A percentile compares a stretch with the other conserved stretches of the same genome.
These are phyloP conservation scores for Cicer arietinum DNA, from an alignment of 306 rosid species.

Conservation along the genomic window DNA sequence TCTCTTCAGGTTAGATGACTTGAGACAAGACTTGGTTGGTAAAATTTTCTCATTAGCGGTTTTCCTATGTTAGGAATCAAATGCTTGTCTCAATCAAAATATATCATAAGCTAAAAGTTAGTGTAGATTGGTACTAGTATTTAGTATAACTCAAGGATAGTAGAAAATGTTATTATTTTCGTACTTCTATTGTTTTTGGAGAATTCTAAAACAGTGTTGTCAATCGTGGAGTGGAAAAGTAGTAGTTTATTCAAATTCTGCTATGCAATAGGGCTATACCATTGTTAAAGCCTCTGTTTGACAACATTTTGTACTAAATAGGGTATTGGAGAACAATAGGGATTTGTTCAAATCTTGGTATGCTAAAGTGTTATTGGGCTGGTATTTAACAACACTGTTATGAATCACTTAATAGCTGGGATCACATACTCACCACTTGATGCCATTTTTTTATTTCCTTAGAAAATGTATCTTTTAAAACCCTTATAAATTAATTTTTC, in stretches of 20 bases:
- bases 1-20: constrained; percentile 75
- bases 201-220: not conserved
- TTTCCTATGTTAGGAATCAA: not conserved
- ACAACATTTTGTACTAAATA: no score
- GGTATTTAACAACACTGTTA: no score
- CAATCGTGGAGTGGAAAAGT: no score
- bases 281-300: no score
- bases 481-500: constrained; percentile 12
- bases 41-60: not conserved
- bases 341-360: no score
- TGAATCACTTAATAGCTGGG: constrained; percentile 17
- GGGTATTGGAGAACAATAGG: no score
- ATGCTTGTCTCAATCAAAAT: not conserved
- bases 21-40: not conserved
- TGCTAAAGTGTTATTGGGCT: no score
- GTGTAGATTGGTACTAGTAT: not conserved
- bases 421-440: not conserved
- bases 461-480: not conserved
- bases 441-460: constrained; percentile 1
- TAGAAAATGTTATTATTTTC: not conserved
- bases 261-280: no score
- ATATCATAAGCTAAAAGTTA: not conserved
- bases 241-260: no score
- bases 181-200: not conserved
- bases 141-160: not conserved